Base-by-base conservation (phyloP, 2,329 filamentous ascomycete genomes). In the Epichloe glyceriae region DNA sequence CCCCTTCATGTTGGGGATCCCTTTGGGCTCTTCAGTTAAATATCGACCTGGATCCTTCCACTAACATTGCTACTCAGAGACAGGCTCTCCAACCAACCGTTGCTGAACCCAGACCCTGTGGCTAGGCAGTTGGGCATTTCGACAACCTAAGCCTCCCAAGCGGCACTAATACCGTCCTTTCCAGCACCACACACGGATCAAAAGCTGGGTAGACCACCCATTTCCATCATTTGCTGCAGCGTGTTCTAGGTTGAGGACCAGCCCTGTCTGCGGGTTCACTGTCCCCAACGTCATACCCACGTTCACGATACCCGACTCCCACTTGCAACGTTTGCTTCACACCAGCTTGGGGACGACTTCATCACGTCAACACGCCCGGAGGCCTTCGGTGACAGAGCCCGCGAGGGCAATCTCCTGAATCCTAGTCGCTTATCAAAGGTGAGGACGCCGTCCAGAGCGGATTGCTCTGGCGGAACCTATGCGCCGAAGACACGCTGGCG, bases 401-500 rank as follows among this genome's bases (percentile, higher is more conserved):
- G 67, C 64, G 67, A 73, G 74, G 76, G 75, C 73, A 69, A 69
- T 68, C 64, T 66, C n/a, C 34, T 62, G 64, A 69, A 49, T 66
- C 73, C 72, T 73, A 78, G 78, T 74, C 70, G 78, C 69, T 75
- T 76, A 65, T 73, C 79, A 64, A 77, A 72, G 75, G 68, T 69
- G 74, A 78, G 73, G 79, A 76, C 76, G 75, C 77, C 81, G 81
- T 82, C 80, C 79, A 82, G 82, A 79, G 82, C 81, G 80, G 73
- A 71, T 77, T 76, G 82, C 81, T 85, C 82, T 85, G 82, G 82
- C 80, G 80, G 80, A 76, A 80, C 79, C 80, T 77, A 85, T 85
- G 80, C 70, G 78, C 78, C 70, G 78, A 74, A 74, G 79, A 72
- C 78, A 84, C 79, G 73, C 79, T 85, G 79, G 81, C 80, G 76